Percentiles rank a stretch among this genome's conserved stretches.
Evolutionary conservation across 495 filamentous ascomycete species (phyloP).

Genomic region (Penicillium maclennaniae): DNA sequence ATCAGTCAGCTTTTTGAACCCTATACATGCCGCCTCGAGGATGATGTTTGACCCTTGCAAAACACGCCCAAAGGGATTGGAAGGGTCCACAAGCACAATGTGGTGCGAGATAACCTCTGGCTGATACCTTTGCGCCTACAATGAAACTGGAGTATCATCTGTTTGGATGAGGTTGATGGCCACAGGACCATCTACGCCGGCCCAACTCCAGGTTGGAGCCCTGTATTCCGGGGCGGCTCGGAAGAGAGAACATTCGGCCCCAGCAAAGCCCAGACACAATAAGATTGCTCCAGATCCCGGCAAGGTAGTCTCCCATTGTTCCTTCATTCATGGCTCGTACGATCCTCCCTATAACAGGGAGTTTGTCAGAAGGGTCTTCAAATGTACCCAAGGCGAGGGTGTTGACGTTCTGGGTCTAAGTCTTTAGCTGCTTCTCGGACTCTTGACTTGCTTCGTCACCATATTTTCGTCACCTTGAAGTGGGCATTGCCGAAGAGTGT

Average conservation of each 20-base stretch:
- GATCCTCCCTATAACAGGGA: background rate
- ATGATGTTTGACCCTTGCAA: background rate
- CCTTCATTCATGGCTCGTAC: no score
- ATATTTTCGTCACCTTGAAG: no score
- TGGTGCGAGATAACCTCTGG: background rate
- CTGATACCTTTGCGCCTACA: background rate
- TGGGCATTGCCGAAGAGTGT: no score
- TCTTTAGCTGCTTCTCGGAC: background rate
- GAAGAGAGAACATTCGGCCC: background rate
- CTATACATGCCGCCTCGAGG: background rate
- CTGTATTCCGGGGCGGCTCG: background rate
- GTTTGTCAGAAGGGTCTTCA: background rate
- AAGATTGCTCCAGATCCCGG: background rate
- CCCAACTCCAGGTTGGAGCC: background rate
- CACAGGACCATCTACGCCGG: background rate
- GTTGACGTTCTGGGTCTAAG: constrained; percentile 1
- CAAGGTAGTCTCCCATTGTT: no score
- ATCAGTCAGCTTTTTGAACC: background rate
- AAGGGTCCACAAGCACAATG: background rate
- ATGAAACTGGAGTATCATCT: background rate
- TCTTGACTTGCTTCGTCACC: no score
- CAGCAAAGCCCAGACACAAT: background rate
- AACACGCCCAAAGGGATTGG: background rate
- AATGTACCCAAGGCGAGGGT: constrained; percentile 2
- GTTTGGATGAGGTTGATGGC: background rate